Conservation (phyloP, 2,329 filamentous ascomycete species). For the Trichoderma aggressivum region DNA sequence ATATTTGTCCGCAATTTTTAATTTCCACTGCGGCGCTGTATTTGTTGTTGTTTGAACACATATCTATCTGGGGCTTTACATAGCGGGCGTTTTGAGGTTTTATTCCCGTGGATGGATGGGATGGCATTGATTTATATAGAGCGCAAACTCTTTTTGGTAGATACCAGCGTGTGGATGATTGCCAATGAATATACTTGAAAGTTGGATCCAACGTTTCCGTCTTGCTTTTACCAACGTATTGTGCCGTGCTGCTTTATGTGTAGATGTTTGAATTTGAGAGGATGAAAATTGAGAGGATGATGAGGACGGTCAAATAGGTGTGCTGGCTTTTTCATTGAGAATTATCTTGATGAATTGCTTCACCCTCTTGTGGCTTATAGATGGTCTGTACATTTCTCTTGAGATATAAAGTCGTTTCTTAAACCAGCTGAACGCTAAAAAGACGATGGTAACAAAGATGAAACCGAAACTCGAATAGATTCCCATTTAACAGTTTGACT, state of each 20-base stretch:
- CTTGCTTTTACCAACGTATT: not conserved
- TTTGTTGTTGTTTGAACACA: not conserved
- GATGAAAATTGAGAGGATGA: too few relatives aligned
- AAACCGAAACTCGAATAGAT: not conserved
- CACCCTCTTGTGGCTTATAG: not conserved
- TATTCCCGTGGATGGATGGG: not conserved
- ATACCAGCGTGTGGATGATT: constrained; percentile 12
- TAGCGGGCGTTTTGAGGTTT: constrained; percentile 22
- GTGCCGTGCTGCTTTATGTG: not conserved
- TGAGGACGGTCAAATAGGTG: rapidly evolving
- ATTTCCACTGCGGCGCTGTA: not conserved
- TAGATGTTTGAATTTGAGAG: not conserved
- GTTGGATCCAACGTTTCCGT: not conserved
- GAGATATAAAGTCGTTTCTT: not conserved
- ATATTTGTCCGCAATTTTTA: not conserved
- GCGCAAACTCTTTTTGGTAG: not conserved
- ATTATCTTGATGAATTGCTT: not conserved
- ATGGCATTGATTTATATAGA: constrained; percentile 7
- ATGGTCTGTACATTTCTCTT: not conserved
- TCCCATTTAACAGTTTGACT: not conserved
- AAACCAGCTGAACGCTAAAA: not conserved
- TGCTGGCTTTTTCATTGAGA: too few relatives aligned
- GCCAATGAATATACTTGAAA: not conserved
- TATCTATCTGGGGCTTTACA: not conserved
- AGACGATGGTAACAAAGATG: not conserved